Evolutionary conservation across 139 green algal species (phyloP).

Genomic region (Gonium pectorale): DNA sequence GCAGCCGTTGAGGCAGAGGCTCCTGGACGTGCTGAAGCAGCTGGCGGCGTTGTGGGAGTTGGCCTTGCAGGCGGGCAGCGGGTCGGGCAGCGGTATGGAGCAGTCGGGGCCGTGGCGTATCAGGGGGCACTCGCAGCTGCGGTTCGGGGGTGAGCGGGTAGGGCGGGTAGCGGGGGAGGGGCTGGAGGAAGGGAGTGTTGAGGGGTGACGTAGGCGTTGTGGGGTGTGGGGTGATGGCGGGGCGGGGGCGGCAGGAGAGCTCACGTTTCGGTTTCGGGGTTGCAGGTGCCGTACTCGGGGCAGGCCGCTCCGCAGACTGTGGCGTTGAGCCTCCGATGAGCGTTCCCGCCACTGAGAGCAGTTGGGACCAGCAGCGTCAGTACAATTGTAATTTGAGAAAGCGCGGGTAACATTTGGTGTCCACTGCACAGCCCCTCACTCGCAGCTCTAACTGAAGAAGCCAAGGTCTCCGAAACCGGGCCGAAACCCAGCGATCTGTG

Average conservation of each 20-base stretch:
- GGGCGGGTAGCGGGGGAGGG: not conserved
- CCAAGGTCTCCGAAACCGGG: no score
- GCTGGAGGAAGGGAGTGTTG: not conserved
- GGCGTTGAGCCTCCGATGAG: no score
- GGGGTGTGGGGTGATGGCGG: no score
- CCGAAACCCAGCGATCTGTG: no score
- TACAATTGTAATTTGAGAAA: no score
- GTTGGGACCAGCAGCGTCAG: no score
- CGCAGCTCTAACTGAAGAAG: no score
- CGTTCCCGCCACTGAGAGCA: no score
- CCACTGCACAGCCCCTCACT: no score
- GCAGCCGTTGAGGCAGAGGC: conserved; percentile 49
- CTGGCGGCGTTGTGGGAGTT: not conserved
- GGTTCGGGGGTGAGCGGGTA: not conserved
- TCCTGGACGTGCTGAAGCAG: not conserved
- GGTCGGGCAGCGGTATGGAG: not conserved
- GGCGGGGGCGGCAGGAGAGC: no score
- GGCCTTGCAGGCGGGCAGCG: not conserved
- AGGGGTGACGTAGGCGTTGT: not conserved
- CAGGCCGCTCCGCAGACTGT: not conserved
- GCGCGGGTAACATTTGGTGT: no score
- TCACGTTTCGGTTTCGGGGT: conserved; percentile 7
- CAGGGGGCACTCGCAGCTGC: conserved; percentile 36
- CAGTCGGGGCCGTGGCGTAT: conserved; percentile 1
- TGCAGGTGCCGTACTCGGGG: conserved; percentile 19